Conservation (phyloP, 2,329 filamentous ascomycete genomes). For the Penicillium psychrosexuale region DNA sequence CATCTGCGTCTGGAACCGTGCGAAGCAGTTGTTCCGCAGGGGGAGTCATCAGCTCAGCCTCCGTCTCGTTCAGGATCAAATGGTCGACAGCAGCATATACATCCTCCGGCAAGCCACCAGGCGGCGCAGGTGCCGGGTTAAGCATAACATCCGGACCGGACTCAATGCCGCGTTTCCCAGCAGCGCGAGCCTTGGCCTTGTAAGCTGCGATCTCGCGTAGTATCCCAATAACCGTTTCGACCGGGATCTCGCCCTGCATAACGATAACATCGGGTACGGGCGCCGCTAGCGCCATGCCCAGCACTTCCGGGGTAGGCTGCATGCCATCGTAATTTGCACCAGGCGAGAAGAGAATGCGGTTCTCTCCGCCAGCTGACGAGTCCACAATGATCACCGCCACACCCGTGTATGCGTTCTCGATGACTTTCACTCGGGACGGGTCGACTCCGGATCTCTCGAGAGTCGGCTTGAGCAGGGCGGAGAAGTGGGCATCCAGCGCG, state of each 20-base stretch:
- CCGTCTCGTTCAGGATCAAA: constrained; percentile 86
- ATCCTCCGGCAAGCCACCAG: constrained; percentile 62
- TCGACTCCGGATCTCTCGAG: constrained; percentile 63
- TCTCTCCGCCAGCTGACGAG: constrained; percentile 65
- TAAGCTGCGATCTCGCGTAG: constrained; percentile 41
- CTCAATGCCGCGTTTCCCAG: constrained; percentile 34
- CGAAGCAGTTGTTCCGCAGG: constrained; percentile 35
- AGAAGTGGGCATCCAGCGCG: constrained; percentile 58
- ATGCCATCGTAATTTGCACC: constrained; percentile 62
- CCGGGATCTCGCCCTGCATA: constrained; percentile 75
- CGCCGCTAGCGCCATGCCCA: constrained; percentile 34
- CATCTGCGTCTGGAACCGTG: constrained; percentile 32
- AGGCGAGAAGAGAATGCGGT: constrained; percentile 70
- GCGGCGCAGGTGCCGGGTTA: constrained; percentile 85
- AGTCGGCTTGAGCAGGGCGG: constrained; percentile 56
- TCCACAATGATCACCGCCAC: constrained; percentile 75
- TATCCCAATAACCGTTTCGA: constrained; percentile 62
- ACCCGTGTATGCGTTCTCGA: constrained; percentile 57
- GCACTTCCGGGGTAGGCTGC: constrained; percentile 39
- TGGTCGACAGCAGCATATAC: constrained; percentile 69
- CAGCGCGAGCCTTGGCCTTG: constrained; percentile 46
- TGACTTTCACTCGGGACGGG: constrained; percentile 51
- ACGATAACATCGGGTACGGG: constrained; percentile 62
- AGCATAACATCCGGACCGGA: constrained; percentile 63
- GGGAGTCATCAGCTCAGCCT: constrained; percentile 70